A percentile compares a stretch with the other conserved stretches of the same genome.
Conservation (phyloP, 768 basidiomycete species). For the Lentinula guzmanii region DNA sequence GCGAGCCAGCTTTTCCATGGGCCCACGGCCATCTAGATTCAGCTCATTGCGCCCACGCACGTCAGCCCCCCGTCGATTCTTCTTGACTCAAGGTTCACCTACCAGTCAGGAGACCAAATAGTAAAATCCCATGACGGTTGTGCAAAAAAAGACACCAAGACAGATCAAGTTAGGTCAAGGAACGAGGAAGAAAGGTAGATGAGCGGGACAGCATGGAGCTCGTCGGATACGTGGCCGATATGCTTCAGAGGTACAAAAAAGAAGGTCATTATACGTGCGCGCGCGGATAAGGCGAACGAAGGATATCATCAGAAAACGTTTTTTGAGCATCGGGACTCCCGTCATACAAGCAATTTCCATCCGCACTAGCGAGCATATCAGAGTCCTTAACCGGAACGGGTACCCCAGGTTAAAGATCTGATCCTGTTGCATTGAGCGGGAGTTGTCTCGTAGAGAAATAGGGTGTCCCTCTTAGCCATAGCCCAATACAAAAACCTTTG, state of each 20-base stretch:
- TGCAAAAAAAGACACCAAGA: background rate
- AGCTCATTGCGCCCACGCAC: background rate
- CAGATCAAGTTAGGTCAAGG: background rate
- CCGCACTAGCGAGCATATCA: background rate
- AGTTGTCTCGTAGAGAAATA: background rate
- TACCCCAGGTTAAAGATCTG: background rate
- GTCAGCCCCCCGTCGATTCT: background rate
- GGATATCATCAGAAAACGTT: conserved; percentile 1
- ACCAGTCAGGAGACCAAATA: background rate
- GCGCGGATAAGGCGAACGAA: conserved; percentile 1
- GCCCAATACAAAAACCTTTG: background rate
- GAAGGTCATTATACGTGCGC: background rate
- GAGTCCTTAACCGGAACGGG: background rate
- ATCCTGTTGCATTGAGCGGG: background rate
- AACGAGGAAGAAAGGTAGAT: background rate
- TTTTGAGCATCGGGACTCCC: background rate
- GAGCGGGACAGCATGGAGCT: background rate
- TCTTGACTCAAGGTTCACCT: background rate
- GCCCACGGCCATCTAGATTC: background rate
- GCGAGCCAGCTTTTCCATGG: background rate
- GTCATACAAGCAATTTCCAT: background rate
- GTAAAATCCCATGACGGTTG: background rate
- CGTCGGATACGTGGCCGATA: background rate
- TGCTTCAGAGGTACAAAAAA: background rate
- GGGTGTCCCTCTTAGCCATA: background rate